phyloP scores from a whole-genome alignment of 495 filamentous ascomycete genomes.

The Coniosporium apollinis region DNA sequence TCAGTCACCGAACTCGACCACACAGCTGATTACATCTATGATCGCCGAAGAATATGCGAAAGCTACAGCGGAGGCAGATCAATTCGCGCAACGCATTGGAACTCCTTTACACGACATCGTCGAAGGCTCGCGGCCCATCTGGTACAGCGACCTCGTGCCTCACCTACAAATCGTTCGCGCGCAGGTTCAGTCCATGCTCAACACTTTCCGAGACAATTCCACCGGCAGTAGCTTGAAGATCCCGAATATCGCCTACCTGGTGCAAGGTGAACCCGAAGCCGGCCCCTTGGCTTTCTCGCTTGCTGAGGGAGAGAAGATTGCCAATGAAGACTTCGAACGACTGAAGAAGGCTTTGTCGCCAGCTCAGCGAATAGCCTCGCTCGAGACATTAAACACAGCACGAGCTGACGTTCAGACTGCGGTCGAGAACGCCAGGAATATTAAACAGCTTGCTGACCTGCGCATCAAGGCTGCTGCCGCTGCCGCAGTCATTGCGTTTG shows the following conservation, averaged over 20 bases:
- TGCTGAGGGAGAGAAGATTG: conserved; percentile 67
- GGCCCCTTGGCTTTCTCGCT: conserved; percentile 85
- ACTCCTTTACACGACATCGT: conserved; percentile 49
- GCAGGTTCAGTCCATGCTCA: conserved; percentile 77
- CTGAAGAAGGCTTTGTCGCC: conserved; percentile 72
- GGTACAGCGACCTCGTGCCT: conserved; percentile 76
- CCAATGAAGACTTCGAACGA: conserved; percentile 65
- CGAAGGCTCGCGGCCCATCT: conserved; percentile 59
- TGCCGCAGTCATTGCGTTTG: conserved; percentile 71
- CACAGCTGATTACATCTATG: conserved; percentile 68
- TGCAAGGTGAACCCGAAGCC: conserved; percentile 80
- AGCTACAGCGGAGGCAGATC: conserved; percentile 24
- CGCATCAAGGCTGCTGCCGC: conserved; percentile 78
- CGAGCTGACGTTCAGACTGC: conserved; percentile 47
- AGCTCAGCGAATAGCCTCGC: conserved; percentile 63
- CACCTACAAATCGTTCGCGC: conserved; percentile 76
- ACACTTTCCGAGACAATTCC: conserved; percentile 73
- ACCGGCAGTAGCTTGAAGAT: conserved; percentile 56
- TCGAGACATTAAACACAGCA: conserved; percentile 57
- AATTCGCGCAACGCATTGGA: conserved; percentile 25
- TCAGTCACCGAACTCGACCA: conserved; percentile 56
- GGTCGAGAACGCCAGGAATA: conserved; percentile 57
- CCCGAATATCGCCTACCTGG: conserved; percentile 67
- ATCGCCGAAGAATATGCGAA: conserved; percentile 76
- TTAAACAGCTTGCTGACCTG: conserved; percentile 69